Evolutionary conservation across 306 rosid genomes (phyloP).

Genomic region (Vigna hirtella): DNA sequence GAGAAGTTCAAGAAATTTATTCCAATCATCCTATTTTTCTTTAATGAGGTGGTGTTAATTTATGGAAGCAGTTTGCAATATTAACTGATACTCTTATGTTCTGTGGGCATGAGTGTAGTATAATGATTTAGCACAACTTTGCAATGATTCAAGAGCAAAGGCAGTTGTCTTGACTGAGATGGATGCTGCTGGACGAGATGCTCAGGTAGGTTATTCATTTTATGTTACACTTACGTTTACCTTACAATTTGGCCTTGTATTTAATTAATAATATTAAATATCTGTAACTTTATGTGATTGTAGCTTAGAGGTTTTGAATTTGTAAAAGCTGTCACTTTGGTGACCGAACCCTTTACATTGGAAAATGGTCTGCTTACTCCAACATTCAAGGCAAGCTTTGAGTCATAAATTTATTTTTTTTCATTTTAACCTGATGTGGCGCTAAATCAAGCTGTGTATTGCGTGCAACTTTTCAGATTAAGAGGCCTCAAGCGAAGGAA

Average conservation of each 20-base stretch:
- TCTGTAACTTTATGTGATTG: conserved; percentile 43
- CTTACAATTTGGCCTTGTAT: background rate
- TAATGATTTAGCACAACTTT: conserved; percentile 69
- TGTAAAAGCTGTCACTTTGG: conserved; percentile 80
- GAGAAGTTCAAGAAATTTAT: conserved; percentile 26
- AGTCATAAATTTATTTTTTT: conserved; percentile 20
- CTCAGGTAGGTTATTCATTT: conserved; percentile 68
- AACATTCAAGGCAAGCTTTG: conserved; percentile 82
- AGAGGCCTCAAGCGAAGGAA: conserved; percentile 94
- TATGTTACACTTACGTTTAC: conserved; percentile 3
- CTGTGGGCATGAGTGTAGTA: conserved; percentile 57
- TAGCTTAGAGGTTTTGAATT: conserved; percentile 98
- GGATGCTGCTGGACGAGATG: conserved; percentile 87
- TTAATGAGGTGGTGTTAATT: conserved; percentile 8
- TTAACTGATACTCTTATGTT: conserved; percentile 19
- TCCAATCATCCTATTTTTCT: conserved; percentile 30
- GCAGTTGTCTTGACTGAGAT: conserved; percentile 89
- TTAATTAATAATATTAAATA: background rate
- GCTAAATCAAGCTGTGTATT: conserved; percentile 19
- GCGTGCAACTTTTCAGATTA: conserved; percentile 63
- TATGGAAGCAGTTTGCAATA: background rate
- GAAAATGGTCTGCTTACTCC: conserved; percentile 96
- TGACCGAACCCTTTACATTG: conserved; percentile 75
- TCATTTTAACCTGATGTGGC: conserved; percentile 5
- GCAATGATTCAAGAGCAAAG: conserved; percentile 82